phyloP scores from a whole-genome alignment of 768 basidiomycete species.

The Cystobasidium ongulense region DNA sequence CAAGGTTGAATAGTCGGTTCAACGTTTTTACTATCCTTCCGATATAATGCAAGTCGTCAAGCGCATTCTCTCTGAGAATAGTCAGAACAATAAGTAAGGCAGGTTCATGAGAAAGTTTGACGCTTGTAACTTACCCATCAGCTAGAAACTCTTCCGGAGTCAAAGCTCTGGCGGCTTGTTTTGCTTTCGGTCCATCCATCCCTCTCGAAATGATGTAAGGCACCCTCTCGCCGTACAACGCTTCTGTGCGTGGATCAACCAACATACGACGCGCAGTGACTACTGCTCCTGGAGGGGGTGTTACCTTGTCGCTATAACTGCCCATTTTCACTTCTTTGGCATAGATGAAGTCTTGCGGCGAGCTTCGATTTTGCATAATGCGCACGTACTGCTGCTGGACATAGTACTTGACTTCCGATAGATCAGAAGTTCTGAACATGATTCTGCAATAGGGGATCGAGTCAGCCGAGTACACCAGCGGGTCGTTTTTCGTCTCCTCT shows the following conservation, averaged over 20 bases:
- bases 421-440: slow-evolving; percentile 78
- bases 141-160: slow-evolving; percentile 61
- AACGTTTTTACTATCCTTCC: slow-evolving; percentile 79
- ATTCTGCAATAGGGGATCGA: slow-evolving; percentile 52
- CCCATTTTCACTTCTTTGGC: slow-evolving; percentile 74
- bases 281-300: slow-evolving; percentile 83
- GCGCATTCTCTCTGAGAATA: slow-evolving; percentile 42
- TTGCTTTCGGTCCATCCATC: slow-evolving; percentile 54
- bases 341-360: slow-evolving; percentile 88
- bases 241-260: slow-evolving; percentile 68
- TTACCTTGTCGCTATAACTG: slow-evolving; percentile 77
- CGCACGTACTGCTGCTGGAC: slow-evolving; percentile 76
- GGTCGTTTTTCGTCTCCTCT: neutral
- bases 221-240: slow-evolving; percentile 86
- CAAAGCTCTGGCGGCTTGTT: slow-evolving; percentile 66
- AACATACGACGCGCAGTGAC: slow-evolving; percentile 70
- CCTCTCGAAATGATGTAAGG: slow-evolving; percentile 72
- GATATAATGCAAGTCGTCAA: slow-evolving; percentile 89
- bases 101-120: neutral
- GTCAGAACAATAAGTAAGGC: neutral
- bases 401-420: slow-evolving; percentile 80
- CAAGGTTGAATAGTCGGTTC: slow-evolving; percentile 78
- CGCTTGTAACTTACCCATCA: slow-evolving; percentile 51
- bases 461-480: slow-evolving; percentile 18
- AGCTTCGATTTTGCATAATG: slow-evolving; percentile 67